These are phyloP conservation scores for Cordyceps farinosa DNA, from an alignment of 2,329 filamentous ascomycete species.

Conservation along the genomic window DNA sequence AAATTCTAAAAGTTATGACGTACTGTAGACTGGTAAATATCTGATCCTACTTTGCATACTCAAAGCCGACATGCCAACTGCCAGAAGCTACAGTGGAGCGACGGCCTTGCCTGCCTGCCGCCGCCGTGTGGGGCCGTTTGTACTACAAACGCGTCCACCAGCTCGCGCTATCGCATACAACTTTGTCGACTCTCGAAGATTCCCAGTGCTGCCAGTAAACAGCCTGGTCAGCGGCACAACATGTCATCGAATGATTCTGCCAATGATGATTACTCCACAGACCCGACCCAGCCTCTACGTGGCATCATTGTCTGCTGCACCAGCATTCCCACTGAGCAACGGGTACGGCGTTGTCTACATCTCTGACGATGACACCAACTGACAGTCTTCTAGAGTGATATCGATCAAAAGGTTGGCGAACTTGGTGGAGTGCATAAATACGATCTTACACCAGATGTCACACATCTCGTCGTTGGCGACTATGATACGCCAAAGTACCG, in stretches of 20 bases:
- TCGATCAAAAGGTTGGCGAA: slow-evolving; percentile 64
- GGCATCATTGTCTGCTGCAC: slow-evolving; percentile 85
- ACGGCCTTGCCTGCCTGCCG: neutral
- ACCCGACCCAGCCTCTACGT: slow-evolving; percentile 61
- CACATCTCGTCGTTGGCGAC: slow-evolving; percentile 87
- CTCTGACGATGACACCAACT: neutral
- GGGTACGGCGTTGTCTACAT: slow-evolving; percentile 49
- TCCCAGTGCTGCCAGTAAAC: neutral
- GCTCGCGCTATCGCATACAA: slow-evolving; percentile 1
- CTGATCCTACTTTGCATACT: neutral
- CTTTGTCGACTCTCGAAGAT: neutral
- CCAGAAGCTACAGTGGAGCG: neutral
- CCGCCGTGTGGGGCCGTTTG: slow-evolving; percentile 1
- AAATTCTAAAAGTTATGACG: no score
- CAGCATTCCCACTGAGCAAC: slow-evolving; percentile 72
- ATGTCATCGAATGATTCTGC: slow-evolving; percentile 24
- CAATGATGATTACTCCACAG: slow-evolving; percentile 36
- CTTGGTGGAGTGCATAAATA: slow-evolving; percentile 86
- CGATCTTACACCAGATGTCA: slow-evolving; percentile 93
- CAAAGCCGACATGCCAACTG: neutral
- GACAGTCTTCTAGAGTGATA: slow-evolving; percentile 40
- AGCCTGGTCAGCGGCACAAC: slow-evolving; percentile 22
- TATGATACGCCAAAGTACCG: slow-evolving; percentile 91
- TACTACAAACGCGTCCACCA: neutral
- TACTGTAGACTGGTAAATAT: neutral